These are phyloP conservation scores for Phytophthora idaei DNA, from an alignment of 352 stramenopile genomes.

Conservation along the genomic window DNA sequence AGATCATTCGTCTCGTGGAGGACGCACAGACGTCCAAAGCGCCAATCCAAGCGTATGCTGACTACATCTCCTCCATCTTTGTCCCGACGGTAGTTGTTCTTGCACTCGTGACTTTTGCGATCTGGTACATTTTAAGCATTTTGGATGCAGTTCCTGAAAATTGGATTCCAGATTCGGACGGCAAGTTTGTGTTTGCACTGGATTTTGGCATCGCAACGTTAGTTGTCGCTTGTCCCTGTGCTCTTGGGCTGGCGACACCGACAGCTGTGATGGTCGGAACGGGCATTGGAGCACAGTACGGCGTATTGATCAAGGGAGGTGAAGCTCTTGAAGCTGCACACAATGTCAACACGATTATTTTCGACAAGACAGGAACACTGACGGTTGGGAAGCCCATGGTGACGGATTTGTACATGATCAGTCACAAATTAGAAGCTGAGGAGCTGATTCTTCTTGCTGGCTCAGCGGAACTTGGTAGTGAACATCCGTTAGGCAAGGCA, in stretches of 20 bases:
- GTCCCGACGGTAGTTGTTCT: conserved; percentile 93
- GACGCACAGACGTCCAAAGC: conserved; percentile 97
- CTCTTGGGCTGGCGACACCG: conserved; percentile 96
- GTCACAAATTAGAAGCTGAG: conserved; percentile 59
- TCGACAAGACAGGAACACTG: conserved; percentile 99
- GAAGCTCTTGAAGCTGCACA: conserved; percentile 87
- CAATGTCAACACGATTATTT: conserved; percentile 94
- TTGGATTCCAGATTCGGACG: conserved; percentile 69
- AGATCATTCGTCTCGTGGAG: conserved; percentile 98
- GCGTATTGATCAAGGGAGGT: conserved; percentile 98
- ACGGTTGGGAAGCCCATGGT: conserved; percentile 90
- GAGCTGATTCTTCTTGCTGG: conserved; percentile 80
- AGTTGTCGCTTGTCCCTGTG: conserved; percentile 98
- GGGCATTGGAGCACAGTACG: conserved; percentile 94
- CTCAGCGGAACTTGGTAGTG: conserved; percentile 90
- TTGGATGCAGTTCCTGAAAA: conserved; percentile 54
- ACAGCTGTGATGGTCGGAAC: conserved; percentile 98
- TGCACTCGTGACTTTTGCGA: conserved; percentile 92
- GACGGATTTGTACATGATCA: conserved; percentile 72
- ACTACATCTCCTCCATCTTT: conserved; percentile 95
- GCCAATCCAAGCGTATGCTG: conserved; percentile 96
- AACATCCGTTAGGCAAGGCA: conserved; percentile 94
- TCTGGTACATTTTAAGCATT: conserved; percentile 90
- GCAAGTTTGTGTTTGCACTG: conserved; percentile 92
- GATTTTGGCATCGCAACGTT: conserved; percentile 97